Base-by-base conservation (phyloP, 768 basidiomycete species). In the Kwoniella sp. region DNA sequence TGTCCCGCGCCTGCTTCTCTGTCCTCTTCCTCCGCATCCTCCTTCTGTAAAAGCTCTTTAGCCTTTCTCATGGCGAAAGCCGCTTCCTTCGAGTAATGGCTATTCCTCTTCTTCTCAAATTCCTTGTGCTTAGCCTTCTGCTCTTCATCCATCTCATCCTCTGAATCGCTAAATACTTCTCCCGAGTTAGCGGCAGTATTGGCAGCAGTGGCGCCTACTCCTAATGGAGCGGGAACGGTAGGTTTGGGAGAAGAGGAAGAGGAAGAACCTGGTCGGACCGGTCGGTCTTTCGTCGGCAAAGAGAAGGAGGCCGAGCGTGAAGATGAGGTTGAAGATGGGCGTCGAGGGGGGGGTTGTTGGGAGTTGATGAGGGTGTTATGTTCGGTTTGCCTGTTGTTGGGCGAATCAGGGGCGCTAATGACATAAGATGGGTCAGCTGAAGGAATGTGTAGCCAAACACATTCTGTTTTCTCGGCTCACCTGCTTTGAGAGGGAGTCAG, bases 91-190 rank as follows among this genome's bases (percentile, higher is more conserved):
- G 68, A 68, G 67, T 80, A 80, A 72, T 80, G 79, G 33, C 65
- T 64, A 44, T 73, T 75, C 40, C 75, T 64, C 61, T 71, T 76
- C 57, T 68, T 65, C 66, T 76, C 67, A 57, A 80, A 80, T 47
- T 75, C 73, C 46, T 63, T 51, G 54, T 76, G 70, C 36, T 69
- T 69, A 25, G 63, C 70, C 40, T 62, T 69, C 2, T 64, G 59
- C 81, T 93, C 92, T 19, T 68, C 67, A 70, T 92, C 90, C 90
- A 92, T 89, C 76, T 90, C 90, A 65, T 92, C 90, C n/a, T 84
- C 80, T 55, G 75, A 74, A 50, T 73, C 71, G 7, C 84, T 81
- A 68, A 88, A 86, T 30, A 86, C 83, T 1, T 82, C 85, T 0
- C 81, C 80, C 64, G 58, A 84, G 49, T 76, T 76, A 9, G 70